phyloP scores from a whole-genome alignment of 352 stramenopile species.

The Pythium folliculosum region DNA sequence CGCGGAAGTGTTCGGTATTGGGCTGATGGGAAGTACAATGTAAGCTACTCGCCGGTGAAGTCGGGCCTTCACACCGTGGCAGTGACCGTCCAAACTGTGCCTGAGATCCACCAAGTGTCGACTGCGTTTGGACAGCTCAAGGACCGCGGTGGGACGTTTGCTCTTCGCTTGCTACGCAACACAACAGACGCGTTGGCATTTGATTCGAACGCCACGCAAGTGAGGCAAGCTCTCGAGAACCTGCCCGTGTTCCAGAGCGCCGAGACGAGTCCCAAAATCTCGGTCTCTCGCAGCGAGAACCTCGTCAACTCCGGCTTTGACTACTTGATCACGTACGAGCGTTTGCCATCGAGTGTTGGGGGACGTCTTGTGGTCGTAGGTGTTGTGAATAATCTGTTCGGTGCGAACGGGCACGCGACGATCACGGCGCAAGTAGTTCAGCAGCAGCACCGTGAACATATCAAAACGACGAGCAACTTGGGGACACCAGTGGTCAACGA shows the following conservation, averaged over 20 bases:
- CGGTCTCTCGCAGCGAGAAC: conserved; percentile 55
- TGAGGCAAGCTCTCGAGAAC: conserved; percentile 67
- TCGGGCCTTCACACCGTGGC: conserved; percentile 88
- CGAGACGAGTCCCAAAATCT: conserved; percentile 28
- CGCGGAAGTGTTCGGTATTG: conserved; percentile 54
- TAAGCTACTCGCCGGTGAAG: conserved; percentile 82
- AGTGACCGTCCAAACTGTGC: conserved; percentile 71
- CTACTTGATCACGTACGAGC: conserved; percentile 70
- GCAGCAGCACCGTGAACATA: conserved; percentile 52
- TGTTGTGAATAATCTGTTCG: conserved; percentile 71
- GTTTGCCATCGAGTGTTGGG: conserved; percentile 36
- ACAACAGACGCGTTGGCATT: conserved; percentile 74
- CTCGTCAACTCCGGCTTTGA: conserved; percentile 63
- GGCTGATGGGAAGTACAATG: conserved; percentile 78
- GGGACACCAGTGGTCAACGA: conserved; percentile 69
- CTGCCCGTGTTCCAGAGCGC: conserved; percentile 43
- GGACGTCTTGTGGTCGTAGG: conserved; percentile 35
- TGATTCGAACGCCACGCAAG: conserved; percentile 68
- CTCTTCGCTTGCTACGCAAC: conserved; percentile 63
- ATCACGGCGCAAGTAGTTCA: conserved; percentile 35
- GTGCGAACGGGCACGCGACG: conserved; percentile 43
- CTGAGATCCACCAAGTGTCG: conserved; percentile 84
- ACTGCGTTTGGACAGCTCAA: conserved; percentile 70
- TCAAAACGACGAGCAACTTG: conserved; percentile 64
- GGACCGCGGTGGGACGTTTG: conserved; percentile 84